Base-by-base conservation (phyloP, 805 yeast species). In the Hanseniaspora clermontiae region DNA sequence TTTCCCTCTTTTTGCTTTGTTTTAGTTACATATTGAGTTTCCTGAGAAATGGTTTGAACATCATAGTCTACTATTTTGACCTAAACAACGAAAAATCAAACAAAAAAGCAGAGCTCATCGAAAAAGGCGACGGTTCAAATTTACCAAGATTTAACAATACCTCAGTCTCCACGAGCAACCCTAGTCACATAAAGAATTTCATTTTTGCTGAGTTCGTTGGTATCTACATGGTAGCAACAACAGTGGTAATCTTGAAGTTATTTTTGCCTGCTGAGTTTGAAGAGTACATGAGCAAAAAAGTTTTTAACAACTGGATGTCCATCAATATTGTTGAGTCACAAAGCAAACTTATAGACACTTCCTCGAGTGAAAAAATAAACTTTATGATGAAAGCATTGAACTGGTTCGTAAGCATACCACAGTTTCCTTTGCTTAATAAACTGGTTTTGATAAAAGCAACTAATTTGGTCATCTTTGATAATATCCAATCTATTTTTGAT, bases 21-120 rank as follows among this genome's bases (percentile, higher is more conserved):
- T 52, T 52, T 24, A 52, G 47, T 20, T 52, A 52, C 45, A 52
- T 52, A n/a, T 14, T 52, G 12, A 52, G 56, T 34, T 52, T 52
- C 43, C 14, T 52, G n/a, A 36, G 56, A 45, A 45, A 52, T 38
- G 56, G 56, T 14, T 38, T 52, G 32, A 42, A 31, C 17, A 38
- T 52, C 14, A 20, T 52, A 10, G 45, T 52, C 3, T 52, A 45
- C 20, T 52, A 43, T 20, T 52, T 45, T 36, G 36, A 38, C 24
- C 2, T 43, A 15, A 34, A 43, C 15, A 6, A 39, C 10, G 34
- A 48, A 17, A 11, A 24, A 32, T 17, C 31, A 3, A 19, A 15
- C 10, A 32, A 7, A 27, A 24, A 14, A 20, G 15, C 42, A 1
- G 48, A 19, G 24, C 10, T 29, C 15, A 11, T 5, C 15, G 36